Conservation (phyloP, 2,329 filamentous ascomycete species). For the Xylariaceae sp. region DNA sequence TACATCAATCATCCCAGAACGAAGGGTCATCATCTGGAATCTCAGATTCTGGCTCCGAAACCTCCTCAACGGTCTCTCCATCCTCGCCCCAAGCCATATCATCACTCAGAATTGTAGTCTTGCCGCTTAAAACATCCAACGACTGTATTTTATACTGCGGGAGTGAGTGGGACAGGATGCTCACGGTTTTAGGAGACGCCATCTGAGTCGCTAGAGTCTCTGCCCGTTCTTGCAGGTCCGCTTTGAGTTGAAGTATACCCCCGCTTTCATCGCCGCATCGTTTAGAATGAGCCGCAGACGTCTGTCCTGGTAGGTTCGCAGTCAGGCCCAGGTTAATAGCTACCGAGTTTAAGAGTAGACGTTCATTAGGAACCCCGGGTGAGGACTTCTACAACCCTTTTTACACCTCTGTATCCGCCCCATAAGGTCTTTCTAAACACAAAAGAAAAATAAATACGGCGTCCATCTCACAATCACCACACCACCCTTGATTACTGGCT, state of each 20-base stretch:
- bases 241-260: conserved; percentile 7
- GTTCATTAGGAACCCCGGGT: not conserved
- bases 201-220: conserved; percentile 11
- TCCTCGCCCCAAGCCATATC: conserved; percentile 17
- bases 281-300: conserved; percentile 5
- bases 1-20: too few relatives aligned
- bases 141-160: conserved; percentile 7
- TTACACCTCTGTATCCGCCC: too few relatives aligned
- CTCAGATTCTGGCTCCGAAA: too few relatives aligned
- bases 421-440: too few relatives aligned
- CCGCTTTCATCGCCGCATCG: conserved; percentile 4
- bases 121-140: conserved; percentile 18
- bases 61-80: conserved; percentile 3
- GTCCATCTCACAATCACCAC: too few relatives aligned
- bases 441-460: too few relatives aligned
- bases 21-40: too few relatives aligned
- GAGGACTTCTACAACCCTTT: too few relatives aligned
- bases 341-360: not conserved
- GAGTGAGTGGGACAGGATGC: conserved; percentile 12
- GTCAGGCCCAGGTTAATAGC: conserved; percentile 13
- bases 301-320: not conserved
- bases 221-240: conserved; percentile 7
- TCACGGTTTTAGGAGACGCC: conserved; percentile 10
- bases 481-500: too few relatives aligned
- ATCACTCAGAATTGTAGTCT: conserved; percentile 7